Evolutionary conservation across 192 early-diverging fungal species (phyloP).

Genomic region (Entomortierella parvispora): DNA sequence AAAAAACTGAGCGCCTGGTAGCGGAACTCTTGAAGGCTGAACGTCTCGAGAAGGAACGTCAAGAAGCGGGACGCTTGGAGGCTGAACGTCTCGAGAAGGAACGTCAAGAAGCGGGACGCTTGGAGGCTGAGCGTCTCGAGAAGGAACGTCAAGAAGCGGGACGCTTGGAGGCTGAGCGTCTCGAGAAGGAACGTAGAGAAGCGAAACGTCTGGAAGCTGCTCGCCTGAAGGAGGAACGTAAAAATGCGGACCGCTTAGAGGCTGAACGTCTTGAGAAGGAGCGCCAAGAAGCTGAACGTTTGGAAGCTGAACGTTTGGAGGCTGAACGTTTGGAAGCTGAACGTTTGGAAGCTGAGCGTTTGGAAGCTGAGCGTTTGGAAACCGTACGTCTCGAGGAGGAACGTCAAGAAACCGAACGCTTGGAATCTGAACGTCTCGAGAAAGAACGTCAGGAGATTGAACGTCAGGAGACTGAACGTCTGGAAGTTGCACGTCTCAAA

Average conservation of each 20-base stretch:
- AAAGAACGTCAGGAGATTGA: neutral
- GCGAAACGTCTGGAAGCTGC: conserved; percentile 4
- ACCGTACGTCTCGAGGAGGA: neutral
- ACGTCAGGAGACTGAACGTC: neutral
- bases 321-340: neutral
- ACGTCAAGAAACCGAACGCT: neutral
- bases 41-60: conserved; percentile 5
- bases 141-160: conserved; percentile 1
- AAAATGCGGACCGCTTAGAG: conserved; percentile 16
- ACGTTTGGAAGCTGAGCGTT: conserved; percentile 1
- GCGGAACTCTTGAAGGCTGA: neutral
- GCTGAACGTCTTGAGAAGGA: conserved; percentile 14
- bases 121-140: conserved; percentile 14
- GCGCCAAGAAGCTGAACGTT: conserved; percentile 11
- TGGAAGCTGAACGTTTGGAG: neutral
- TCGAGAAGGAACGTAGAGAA: conserved; percentile 22
- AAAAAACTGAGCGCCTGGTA: conserved; percentile 1
- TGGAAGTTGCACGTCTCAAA: neutral
- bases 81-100: conserved; percentile 22
- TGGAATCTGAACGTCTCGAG: conserved; percentile 5
- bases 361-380: conserved; percentile 7
- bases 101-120: conserved; percentile 17
- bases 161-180: conserved; percentile 15
- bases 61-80: conserved; percentile 8
- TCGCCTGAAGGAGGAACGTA: conserved; percentile 7